Percentiles rank a stretch among this genome's conserved stretches.
These are phyloP conservation scores for Pythium sukuiense DNA, from an alignment of 352 stramenopile genomes.

Conservation along the genomic window DNA sequence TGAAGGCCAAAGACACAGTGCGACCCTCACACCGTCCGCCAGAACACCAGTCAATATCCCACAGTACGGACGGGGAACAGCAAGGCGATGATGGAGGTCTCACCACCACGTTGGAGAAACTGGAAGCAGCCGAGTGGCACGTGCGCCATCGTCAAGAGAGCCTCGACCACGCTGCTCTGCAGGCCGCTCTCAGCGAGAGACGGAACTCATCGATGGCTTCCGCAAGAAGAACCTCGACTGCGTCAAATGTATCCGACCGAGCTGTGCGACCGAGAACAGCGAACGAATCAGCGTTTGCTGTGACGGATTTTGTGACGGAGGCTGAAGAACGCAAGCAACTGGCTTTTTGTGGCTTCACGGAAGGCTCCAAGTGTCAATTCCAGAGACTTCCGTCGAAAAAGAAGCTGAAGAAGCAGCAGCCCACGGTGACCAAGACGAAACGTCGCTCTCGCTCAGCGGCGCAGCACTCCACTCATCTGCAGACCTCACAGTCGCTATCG, in stretches of 20 bases:
- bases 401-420: slow-evolving; percentile 10
- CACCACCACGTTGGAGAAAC: slow-evolving; percentile 33
- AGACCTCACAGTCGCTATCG: slow-evolving; percentile 22
- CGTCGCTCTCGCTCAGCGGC: slow-evolving; percentile 7
- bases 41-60: not conserved
- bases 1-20: not conserved
- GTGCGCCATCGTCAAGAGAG: slow-evolving; percentile 38
- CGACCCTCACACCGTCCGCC: not conserved
- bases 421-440: not conserved
- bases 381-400: not conserved
- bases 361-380: not conserved
- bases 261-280: not conserved
- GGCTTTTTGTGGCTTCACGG: not conserved
- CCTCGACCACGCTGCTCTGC: slow-evolving; percentile 27
- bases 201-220: slow-evolving; percentile 1
- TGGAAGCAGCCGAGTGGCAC: slow-evolving; percentile 53
- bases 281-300: not conserved
- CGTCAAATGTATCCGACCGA: slow-evolving; percentile 14
- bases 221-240: not conserved
- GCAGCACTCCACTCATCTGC: slow-evolving; percentile 10
- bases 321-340: slow-evolving; percentile 36
- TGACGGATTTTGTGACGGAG: slow-evolving; percentile 35
- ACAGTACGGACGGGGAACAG: not conserved
- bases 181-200: slow-evolving; percentile 19
- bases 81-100: slow-evolving; percentile 22